Evolutionary conservation across 805 yeast genomes (phyloP).

Genomic region (Lipomyces mesembrius): DNA sequence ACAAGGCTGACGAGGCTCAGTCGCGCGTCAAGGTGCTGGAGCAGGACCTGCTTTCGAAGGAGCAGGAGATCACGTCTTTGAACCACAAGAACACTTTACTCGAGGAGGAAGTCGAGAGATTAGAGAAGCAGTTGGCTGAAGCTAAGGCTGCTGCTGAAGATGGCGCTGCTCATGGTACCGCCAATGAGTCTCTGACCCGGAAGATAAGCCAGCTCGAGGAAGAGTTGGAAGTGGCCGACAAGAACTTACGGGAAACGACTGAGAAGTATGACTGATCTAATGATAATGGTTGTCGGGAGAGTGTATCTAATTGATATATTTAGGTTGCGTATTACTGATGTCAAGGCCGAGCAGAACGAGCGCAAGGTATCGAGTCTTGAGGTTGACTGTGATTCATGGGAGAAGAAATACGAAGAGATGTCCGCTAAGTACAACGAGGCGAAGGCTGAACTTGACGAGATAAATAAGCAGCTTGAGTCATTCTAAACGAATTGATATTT

Average conservation of each 20-base stretch:
- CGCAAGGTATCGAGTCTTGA: slow-evolving; percentile 91
- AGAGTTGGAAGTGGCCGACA: slow-evolving; percentile 87
- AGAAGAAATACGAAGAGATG: slow-evolving; percentile 87
- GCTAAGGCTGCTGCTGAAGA: slow-evolving; percentile 88
- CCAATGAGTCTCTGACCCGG: slow-evolving; percentile 89
- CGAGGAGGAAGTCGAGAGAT: slow-evolving; percentile 76
- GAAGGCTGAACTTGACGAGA: slow-evolving; percentile 93
- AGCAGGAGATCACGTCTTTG: slow-evolving; percentile 90
- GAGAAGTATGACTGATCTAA: slow-evolving; percentile 55
- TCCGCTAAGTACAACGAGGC: slow-evolving; percentile 79
- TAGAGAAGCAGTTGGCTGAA: slow-evolving; percentile 73
- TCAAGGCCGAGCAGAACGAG: slow-evolving; percentile 94
- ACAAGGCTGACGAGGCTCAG: slow-evolving; percentile 85
- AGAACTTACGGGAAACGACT: slow-evolving; percentile 88
- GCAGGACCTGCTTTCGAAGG: slow-evolving; percentile 89
- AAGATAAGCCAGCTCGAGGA: slow-evolving; percentile 87
- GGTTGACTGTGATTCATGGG: slow-evolving; percentile 88
- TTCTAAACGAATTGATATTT: slow-evolving; percentile 40
- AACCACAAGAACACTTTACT: slow-evolving; percentile 88
- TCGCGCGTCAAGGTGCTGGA: slow-evolving; percentile 85
- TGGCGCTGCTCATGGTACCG: slow-evolving; percentile 81
- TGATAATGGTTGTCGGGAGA: background rate
- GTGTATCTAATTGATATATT: background rate
- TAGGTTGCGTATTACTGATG: slow-evolving; percentile 85
- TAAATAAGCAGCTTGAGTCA: slow-evolving; percentile 90